Base-by-base conservation (phyloP, 2,329 filamentous ascomycete species). In the Claviceps spartinae region DNA sequence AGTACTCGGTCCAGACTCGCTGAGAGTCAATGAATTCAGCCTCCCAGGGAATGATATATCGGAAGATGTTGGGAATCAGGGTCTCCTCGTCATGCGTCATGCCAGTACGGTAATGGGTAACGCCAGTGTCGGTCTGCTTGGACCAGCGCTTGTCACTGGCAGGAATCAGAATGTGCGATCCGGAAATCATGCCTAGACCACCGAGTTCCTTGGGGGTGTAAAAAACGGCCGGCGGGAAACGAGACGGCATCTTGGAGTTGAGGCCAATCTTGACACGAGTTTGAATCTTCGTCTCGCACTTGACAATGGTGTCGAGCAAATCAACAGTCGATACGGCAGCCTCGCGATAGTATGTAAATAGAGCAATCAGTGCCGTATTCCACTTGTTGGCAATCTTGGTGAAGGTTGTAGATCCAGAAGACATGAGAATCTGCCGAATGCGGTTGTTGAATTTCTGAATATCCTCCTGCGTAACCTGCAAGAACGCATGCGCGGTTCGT, bases 301-400 rank as follows among this genome's bases (percentile, higher is more conserved):
- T 98, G 66, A 98, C 93, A 60, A 98, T 98, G 0, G 91, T 96
- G 65, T 98, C 93, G 3, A 98, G 78, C 4, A 98, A 75, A 55
- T 88, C 86, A 55, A 97, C 88, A 0, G 94, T 98, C 1, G 91
- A 95, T 1, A 97, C 91, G 16, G 93, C 93, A 47, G 93, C 93
- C 66, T 98, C 93, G 66, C 93, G 88, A 65, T 98, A 98, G 69
- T 98, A 98, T 0, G 93, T 97, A 71, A 98, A 98, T 26, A 98
- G 78, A 0, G 93, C 90, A 62, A 98, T 98, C 59, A 98, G 70
- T 1, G 88, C 93, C 0, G 93, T 98, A 69, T 98, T 98, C 93
- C 94, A 98, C 72, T 98, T 98, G 72, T 98, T 98, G 47, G 94
- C 93, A 63, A 98, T 98, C 78, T 98, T 98, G 46, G 93, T 98